These are phyloP conservation scores for Fusarium multiceps DNA, from an alignment of 2,329 filamentous ascomycete species.

Conservation along the genomic window DNA sequence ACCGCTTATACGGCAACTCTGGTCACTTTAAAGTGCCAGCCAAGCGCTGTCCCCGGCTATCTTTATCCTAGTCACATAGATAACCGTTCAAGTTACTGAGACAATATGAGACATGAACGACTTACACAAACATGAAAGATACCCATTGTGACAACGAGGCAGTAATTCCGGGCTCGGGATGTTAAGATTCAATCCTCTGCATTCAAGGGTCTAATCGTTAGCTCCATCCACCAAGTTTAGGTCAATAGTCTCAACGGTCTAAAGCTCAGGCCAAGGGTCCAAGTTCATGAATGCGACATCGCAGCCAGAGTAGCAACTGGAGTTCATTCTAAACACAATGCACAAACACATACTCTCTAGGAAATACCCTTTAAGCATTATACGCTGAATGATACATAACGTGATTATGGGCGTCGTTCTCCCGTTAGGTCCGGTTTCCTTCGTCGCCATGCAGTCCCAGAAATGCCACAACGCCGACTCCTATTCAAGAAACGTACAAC, in stretches of 20 bases:
- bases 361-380: slow-evolving; percentile 19
- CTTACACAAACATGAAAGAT: slow-evolving; percentile 11
- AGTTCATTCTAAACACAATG: no score
- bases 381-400: slow-evolving; percentile 31
- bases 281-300: background rate
- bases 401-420: slow-evolving; percentile 36
- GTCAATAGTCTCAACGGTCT: background rate
- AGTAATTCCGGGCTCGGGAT: background rate
- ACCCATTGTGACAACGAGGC: background rate
- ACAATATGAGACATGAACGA: slow-evolving; percentile 9
- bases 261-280: slow-evolving; percentile 27
- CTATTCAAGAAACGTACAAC: slow-evolving; percentile 42
- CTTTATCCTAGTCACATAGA: background rate
- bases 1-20: background rate
- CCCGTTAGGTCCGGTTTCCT: slow-evolving; percentile 17
- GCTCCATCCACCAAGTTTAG: background rate
- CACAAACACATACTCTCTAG: background rate
- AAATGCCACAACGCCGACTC: slow-evolving; percentile 49
- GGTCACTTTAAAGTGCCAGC: background rate
- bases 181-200: background rate
- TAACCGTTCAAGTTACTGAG: background rate
- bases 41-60: background rate
- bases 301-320: slow-evolving; percentile 5
- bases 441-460: slow-evolving; percentile 43
- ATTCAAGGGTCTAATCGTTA: background rate